Evolutionary conservation across 2,329 filamentous ascomycete genomes (phyloP).

Genomic region (Ophiosphaerella herpotricha): DNA sequence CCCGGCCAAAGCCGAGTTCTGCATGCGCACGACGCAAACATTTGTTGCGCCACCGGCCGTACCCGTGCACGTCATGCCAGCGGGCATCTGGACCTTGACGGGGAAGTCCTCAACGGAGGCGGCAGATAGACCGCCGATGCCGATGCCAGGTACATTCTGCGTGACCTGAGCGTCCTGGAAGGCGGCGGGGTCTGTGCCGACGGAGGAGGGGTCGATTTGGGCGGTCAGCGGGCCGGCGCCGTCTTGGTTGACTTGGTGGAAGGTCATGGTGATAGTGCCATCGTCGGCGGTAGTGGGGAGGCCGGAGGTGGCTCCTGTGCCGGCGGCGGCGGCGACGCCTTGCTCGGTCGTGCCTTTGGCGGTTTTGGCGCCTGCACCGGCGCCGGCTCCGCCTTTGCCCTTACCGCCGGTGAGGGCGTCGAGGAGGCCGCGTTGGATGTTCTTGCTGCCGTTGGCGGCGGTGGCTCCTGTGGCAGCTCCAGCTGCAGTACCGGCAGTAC

Average conservation of each 20-base stretch:
- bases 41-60: conserved; percentile 62
- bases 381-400: conserved; percentile 29
- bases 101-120: conserved; percentile 68
- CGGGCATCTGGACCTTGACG: conserved; percentile 67
- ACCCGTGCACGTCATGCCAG: conserved; percentile 68
- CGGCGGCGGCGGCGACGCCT: conserved; percentile 59
- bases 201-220: conserved; percentile 65
- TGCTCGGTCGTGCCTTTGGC: conserved; percentile 55
- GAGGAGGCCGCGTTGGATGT: conserved; percentile 34
- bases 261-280: conserved; percentile 66
- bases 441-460: conserved; percentile 4
- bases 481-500: background rate
- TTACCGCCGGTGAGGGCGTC: conserved; percentile 27
- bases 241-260: conserved; percentile 73
- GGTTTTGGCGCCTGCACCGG: conserved; percentile 53
- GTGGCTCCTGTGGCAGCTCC: conserved; percentile 2
- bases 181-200: conserved; percentile 63
- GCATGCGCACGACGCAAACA: conserved; percentile 68
- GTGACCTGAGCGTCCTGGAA: conserved; percentile 65
- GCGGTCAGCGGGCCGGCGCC: conserved; percentile 68
- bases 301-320: conserved; percentile 58
- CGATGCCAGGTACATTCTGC: conserved; percentile 64
- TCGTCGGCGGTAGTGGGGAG: conserved; percentile 66
- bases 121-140: conserved; percentile 61
- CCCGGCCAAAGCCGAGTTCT: conserved; percentile 65